Evolutionary conservation across 2,329 filamentous ascomycete species (phyloP), one percentile per base, ranked within the genome.

Genomic region (Lasiodiplodia sp.): DNA sequence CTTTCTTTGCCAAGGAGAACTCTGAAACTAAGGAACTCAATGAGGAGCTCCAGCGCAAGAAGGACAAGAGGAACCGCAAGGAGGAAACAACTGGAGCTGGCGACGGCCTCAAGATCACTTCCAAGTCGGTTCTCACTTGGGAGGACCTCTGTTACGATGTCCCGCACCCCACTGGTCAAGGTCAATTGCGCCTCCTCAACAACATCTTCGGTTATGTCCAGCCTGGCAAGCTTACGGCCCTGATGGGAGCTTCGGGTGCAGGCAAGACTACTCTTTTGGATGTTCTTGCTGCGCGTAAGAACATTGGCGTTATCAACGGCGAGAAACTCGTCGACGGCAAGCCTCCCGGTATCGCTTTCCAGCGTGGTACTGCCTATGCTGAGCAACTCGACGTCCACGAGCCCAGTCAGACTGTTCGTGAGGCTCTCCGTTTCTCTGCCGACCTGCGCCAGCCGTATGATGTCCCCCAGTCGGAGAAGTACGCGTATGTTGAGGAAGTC

Each of bases 201-300:
- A 85, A 88, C 5, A 87, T 96, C 69, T 90, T 85, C 68, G 93
- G 93, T 1, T 95, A 92, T 72, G 92, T 89, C 1, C 94, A 93
- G 74, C 93, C 93, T 0, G 92, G 93, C 21, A 80, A 91, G 21
- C 90, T 96, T 87, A 89, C 93, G 53, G 93, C 93, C 0, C 82
- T 96, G 1, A 92, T 96, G 84, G 93, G 93, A 66, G 91, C 91
- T 1, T 87, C 84, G 3, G 87, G 87, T n/a, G 93, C 93, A 4
- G 93, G 93, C 60, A 97, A 97, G 81, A 96, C 93, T 0, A 96
- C 93, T 0, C 83, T 96, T 0, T 83, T 97, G 2, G 92, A 97
- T 74, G 92, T 95, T 0, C 82, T 96, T 12, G 88, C 89, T 1
- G 81, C 85, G 5, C 81, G 89, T 68, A 90, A 89, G 78, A 90